A percentile compares a stretch with the other conserved stretches of the same genome.
These are phyloP conservation scores for Barnettozyma wickerhamii DNA, from an alignment of 805 yeast species.

Conservation along the genomic window DNA sequence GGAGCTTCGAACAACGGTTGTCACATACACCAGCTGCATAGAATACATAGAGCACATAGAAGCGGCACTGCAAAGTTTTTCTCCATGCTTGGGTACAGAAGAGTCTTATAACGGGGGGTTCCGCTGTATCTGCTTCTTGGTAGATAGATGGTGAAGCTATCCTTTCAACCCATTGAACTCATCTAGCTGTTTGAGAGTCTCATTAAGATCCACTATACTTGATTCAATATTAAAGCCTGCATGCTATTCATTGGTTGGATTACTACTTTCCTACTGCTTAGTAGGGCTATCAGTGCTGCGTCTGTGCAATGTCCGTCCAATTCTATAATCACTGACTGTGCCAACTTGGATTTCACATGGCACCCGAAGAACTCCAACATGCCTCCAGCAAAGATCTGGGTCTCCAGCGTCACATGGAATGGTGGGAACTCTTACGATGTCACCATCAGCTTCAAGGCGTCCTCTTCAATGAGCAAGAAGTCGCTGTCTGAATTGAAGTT, in stretches of 20 bases:
- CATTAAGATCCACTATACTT: too few species aligned
- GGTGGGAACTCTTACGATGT: conserved; percentile 11
- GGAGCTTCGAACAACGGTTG: too few species aligned
- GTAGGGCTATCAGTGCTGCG: background rate
- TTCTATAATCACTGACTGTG: conserved; percentile 3
- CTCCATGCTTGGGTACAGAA: too few species aligned
- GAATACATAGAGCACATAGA: too few species aligned
- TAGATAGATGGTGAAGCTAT: too few species aligned
- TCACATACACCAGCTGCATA: too few species aligned
- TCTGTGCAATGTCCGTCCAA: background rate
- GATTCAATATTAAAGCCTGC: too few species aligned
- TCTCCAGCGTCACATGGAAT: conserved; percentile 7
- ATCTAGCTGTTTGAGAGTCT: too few species aligned
- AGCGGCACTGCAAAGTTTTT: too few species aligned
- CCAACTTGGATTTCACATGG: conserved; percentile 7
- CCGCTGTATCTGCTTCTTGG: too few species aligned
- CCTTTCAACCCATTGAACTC: too few species aligned
- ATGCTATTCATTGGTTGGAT: background rate
- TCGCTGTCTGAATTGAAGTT: conserved; percentile 14
- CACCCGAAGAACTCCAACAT: conserved; percentile 4
- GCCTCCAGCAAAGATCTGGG: conserved; percentile 12
- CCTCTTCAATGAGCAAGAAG: conserved; percentile 4
- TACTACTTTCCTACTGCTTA: background rate
- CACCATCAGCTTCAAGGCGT: conserved; percentile 8
- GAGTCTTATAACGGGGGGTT: too few species aligned